phyloP scores from a whole-genome alignment of 2,329 filamentous ascomycete species.

The Fusarium subglutinans region DNA sequence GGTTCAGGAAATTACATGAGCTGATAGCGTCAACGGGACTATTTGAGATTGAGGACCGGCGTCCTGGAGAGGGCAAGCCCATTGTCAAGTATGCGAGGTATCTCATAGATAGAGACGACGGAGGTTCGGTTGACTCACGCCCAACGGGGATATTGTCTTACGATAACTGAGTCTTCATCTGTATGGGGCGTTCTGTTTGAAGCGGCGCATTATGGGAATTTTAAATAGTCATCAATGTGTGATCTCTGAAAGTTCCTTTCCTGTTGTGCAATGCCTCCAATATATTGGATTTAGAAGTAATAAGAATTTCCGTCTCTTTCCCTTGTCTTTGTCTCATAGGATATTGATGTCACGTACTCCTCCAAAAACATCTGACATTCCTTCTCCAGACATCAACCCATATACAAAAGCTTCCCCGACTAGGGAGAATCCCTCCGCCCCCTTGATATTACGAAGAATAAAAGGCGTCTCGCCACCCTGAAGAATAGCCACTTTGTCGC shows the following conservation, averaged over 20 bases:
- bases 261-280: no score
- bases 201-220: no score
- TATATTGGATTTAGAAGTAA: no score
- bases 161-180: neutral
- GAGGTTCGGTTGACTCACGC: neutral
- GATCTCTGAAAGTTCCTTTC: fast-evolving
- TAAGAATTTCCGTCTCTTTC: no score
- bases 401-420: no score
- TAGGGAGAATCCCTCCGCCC: fast-evolving
- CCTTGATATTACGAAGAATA: no score
- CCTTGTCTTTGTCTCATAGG: fast-evolving
- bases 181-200: fast-evolving
- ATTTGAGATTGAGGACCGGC: neutral
- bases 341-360: no score
- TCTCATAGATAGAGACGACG: neutral
- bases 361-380: no score
- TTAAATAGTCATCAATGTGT: no score
- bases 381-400: no score
- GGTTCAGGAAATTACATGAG: constrained; percentile 37
- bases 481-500: no score
- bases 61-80: fast-evolving
- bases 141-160: neutral
- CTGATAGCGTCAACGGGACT: neutral
- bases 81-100: neutral
- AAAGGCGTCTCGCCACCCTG: no score